phyloP scores from a whole-genome alignment of 73 alveolate species.

The Chromera velia region DNA sequence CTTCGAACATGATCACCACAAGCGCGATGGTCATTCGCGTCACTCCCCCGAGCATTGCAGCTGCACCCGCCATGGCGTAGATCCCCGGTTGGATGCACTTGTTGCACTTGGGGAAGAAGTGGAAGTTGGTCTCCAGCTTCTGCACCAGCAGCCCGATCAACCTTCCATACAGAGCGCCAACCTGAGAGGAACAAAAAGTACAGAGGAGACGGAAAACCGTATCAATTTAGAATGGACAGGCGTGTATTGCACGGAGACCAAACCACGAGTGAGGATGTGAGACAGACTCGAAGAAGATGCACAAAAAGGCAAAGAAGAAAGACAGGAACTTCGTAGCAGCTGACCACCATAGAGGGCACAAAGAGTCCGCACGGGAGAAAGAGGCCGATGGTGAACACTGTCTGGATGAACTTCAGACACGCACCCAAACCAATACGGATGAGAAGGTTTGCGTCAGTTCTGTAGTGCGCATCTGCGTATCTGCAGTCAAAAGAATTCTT shows the following conservation, averaged over 20 bases:
- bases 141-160: background rate
- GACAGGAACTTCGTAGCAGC: too few relatives aligned
- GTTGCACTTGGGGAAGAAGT: background rate
- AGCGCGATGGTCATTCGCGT: slow-evolving; percentile 38
- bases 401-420: background rate
- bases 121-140: background rate
- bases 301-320: too few relatives aligned
- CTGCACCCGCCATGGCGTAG: slow-evolving; percentile 45
- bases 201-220: too few relatives aligned
- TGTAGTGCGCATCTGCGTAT: too few relatives aligned
- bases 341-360: slow-evolving; percentile 31
- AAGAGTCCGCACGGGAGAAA: slow-evolving; percentile 12
- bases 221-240: too few relatives aligned
- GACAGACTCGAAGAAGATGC: too few relatives aligned
- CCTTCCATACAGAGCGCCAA: slow-evolving; percentile 29
- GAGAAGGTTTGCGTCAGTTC: too few relatives aligned
- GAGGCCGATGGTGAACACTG: background rate
- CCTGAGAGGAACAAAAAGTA: background rate
- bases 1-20: slow-evolving; percentile 37
- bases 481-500: too few relatives aligned
- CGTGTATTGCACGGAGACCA: too few relatives aligned
- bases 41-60: slow-evolving; percentile 38
- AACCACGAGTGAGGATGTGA: too few relatives aligned
- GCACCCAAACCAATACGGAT: too few relatives aligned
- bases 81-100: slow-evolving; percentile 2